Conservation (phyloP, 768 basidiomycete genomes). For the Amanita muscaria region DNA sequence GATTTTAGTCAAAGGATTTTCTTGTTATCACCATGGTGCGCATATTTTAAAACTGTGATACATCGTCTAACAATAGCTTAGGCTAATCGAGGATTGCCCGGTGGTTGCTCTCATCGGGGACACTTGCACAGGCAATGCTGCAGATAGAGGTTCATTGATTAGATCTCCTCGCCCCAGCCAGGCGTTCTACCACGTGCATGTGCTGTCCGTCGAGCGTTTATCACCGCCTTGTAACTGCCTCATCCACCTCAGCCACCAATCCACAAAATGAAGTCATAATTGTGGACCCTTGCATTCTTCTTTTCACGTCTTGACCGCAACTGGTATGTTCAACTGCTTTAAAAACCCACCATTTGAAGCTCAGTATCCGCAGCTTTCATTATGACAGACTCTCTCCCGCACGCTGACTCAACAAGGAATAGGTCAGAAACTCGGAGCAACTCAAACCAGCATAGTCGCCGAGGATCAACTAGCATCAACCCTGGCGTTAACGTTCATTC, state of each 20-base stretch:
- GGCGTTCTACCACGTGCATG: slow-evolving; percentile 7
- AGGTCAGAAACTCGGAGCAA: slow-evolving; percentile 4
- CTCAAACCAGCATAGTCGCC: slow-evolving; percentile 1
- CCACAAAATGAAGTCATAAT: slow-evolving; percentile 9
- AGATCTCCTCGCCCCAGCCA: slow-evolving; percentile 4
- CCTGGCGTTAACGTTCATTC: slow-evolving; percentile 30
- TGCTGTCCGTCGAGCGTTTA: neutral
- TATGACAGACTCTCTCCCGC: slow-evolving; percentile 4
- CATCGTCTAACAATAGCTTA: too few species aligned
- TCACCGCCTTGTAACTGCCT: too few species aligned
- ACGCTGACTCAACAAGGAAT: neutral
- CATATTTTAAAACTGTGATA: too few species aligned
- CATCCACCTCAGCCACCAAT: neutral
- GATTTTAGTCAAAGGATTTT: too few species aligned
- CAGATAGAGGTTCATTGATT: neutral
- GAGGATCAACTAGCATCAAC: slow-evolving; percentile 7
- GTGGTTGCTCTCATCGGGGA: too few species aligned
- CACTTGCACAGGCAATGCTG: too few species aligned
- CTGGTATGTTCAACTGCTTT: neutral
- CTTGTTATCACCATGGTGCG: too few species aligned
- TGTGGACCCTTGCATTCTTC: neutral
- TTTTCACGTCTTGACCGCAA: neutral
- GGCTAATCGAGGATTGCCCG: too few species aligned
- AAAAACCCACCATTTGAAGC: neutral
- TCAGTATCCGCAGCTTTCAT: neutral